These are phyloP conservation scores for Fusarium circinatum DNA, from an alignment of 2,329 filamentous ascomycete genomes.

Conservation along the genomic window DNA sequence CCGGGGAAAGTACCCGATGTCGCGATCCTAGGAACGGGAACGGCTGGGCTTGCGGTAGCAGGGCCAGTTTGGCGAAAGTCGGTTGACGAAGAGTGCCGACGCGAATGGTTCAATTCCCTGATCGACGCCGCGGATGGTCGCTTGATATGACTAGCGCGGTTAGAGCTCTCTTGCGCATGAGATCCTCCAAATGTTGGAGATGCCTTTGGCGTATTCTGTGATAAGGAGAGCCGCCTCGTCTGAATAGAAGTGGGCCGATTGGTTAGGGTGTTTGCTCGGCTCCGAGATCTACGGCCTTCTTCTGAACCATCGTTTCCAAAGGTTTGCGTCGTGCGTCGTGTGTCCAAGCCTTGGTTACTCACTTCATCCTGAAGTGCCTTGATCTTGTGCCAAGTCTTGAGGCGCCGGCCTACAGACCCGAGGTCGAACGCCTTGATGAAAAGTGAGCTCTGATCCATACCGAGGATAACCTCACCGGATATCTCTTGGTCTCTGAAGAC, in stretches of 20 bases:
- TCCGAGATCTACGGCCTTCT: slow-evolving; percentile 60
- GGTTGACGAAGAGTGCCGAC: slow-evolving; percentile 83
- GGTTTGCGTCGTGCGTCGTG: slow-evolving; percentile 64
- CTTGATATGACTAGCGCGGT: slow-evolving; percentile 61
- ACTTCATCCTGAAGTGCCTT: slow-evolving; percentile 91
- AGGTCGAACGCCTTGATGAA: slow-evolving; percentile 97
- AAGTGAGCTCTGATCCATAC: slow-evolving; percentile 94
- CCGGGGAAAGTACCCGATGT: slow-evolving; percentile 56
- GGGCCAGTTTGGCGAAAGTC: slow-evolving; percentile 67
- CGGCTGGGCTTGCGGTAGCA: slow-evolving; percentile 30
- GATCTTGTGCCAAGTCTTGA: slow-evolving; percentile 98
- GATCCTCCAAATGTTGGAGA: slow-evolving; percentile 57
- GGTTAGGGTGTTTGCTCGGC: slow-evolving; percentile 68
- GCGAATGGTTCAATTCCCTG: slow-evolving; percentile 82
- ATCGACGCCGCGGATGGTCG: slow-evolving; percentile 84
- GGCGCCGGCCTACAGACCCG: slow-evolving; percentile 85
- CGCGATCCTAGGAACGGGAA: slow-evolving; percentile 53
- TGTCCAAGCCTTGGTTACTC: slow-evolving; percentile 58
- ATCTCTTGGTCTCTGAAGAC: slow-evolving; percentile 98
- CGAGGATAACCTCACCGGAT: slow-evolving; percentile 88
- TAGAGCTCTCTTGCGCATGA: slow-evolving; percentile 57
- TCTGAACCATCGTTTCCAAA: slow-evolving; percentile 71
- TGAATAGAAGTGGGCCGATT: slow-evolving; percentile 60
- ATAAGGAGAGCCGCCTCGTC: slow-evolving; percentile 59
- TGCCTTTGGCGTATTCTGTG: slow-evolving; percentile 58